These are phyloP conservation scores for Epichloe typhina DNA, from an alignment of 2,329 filamentous ascomycete species.

Conservation along the genomic window DNA sequence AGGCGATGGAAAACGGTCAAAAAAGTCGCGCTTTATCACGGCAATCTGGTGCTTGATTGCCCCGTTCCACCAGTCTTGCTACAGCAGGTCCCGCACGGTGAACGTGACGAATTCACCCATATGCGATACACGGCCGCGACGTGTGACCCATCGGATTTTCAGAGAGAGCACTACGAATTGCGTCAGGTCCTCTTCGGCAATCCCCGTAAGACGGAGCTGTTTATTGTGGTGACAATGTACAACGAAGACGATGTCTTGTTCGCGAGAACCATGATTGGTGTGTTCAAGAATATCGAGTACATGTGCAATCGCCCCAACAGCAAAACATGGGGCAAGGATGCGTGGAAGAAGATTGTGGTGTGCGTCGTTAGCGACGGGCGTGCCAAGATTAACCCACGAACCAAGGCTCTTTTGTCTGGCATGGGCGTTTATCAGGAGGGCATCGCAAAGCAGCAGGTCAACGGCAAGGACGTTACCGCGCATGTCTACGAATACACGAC, in stretches of 20 bases:
- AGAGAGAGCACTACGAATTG: conserved; percentile 77
- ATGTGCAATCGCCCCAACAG: conserved; percentile 90
- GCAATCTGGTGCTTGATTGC: conserved; percentile 93
- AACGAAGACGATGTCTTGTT: conserved; percentile 97
- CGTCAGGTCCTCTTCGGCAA: conserved; percentile 88
- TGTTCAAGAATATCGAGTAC: conserved; percentile 97
- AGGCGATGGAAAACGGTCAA: conserved; percentile 97
- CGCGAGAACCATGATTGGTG: conserved; percentile 86
- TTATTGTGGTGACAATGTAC: conserved; percentile 97
- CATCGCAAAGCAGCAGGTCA: conserved; percentile 96
- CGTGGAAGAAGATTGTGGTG: conserved; percentile 99
- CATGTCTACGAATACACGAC: conserved; percentile 96
- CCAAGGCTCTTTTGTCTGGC: conserved; percentile 75
- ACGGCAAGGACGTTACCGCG: conserved; percentile 87
- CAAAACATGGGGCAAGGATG: conserved; percentile 96
- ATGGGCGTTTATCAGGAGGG: conserved; percentile 97
- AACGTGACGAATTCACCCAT: conserved; percentile 82
- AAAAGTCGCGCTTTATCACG: conserved; percentile 93
- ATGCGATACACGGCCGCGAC: conserved; percentile 93
- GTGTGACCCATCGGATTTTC: conserved; percentile 82
- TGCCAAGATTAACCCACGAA: conserved; percentile 90
- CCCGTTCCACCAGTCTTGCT: conserved; percentile 82
- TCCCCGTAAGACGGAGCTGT: conserved; percentile 82
- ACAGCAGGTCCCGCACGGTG: conserved; percentile 77
- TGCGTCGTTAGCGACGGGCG: conserved; percentile 95